phyloP scores from a whole-genome alignment of 768 basidiomycete genomes.

The Dioszegia hungarica region DNA sequence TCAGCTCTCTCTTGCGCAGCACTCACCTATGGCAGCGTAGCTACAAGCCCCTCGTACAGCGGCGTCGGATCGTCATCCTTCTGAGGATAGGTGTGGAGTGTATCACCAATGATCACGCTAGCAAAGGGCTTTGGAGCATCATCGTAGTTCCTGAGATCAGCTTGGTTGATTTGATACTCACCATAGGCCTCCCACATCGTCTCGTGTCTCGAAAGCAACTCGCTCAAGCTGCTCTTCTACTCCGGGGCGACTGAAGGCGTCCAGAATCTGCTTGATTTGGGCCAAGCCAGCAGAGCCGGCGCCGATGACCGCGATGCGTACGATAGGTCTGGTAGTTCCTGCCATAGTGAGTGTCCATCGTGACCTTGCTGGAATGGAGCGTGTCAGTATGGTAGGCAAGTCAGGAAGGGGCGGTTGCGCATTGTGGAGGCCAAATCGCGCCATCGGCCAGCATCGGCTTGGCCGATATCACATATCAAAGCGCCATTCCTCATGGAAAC shows the following conservation, averaged over 20 bases:
- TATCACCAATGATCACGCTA: background rate
- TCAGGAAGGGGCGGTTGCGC: too few species aligned
- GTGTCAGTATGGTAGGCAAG: too few species aligned
- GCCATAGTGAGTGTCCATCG: too few species aligned
- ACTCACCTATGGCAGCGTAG: constrained; percentile 43
- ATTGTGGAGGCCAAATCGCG: too few species aligned
- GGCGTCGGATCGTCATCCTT: constrained; percentile 32
- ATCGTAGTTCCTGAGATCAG: constrained; percentile 1
- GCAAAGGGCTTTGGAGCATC: background rate
- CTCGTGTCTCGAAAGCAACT: constrained; percentile 30
- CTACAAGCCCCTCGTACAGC: constrained; percentile 41
- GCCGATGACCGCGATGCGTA: constrained; percentile 42
- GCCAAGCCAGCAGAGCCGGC: constrained; percentile 40
- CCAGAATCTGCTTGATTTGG: constrained; percentile 32
- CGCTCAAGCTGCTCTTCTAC: constrained; percentile 21
- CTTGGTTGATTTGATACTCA: constrained; percentile 7
- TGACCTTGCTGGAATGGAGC: too few species aligned
- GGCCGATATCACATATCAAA: too few species aligned
- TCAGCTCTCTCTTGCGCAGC: background rate
- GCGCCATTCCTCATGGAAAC: too few species aligned
- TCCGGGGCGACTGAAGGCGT: constrained; percentile 20
- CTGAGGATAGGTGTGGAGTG: constrained; percentile 22
- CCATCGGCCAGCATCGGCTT: too few species aligned
- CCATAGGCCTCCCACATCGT: constrained; percentile 43
- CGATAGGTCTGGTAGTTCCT: background rate